A percentile compares a stretch with the other conserved stretches of the same genome.
Evolutionary conservation across 2,329 filamentous ascomycete species (phyloP).

Genomic region (Tolypocladium paradoxum): DNA sequence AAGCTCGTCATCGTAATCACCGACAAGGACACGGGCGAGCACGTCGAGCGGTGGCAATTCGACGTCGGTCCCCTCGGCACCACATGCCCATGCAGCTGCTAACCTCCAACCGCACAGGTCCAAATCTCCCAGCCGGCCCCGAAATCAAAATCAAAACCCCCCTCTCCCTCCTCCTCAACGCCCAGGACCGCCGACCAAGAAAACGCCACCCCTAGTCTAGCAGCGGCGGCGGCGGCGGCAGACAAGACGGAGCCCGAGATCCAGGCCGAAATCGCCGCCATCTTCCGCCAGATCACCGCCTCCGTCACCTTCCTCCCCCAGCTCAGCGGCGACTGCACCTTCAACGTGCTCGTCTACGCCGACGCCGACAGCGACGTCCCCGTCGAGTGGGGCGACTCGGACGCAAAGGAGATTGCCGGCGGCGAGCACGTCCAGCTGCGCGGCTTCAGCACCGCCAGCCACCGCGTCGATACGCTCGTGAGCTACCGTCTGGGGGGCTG

Average conservation of each 20-base stretch:
- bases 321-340: conserved; percentile 82
- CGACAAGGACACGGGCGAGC: conserved; percentile 91
- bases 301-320: conserved; percentile 95
- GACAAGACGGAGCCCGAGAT: conserved; percentile 89
- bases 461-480: conserved; percentile 88
- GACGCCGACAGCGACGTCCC: conserved; percentile 95
- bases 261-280: conserved; percentile 87
- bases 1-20: conserved; percentile 96
- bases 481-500: conserved; percentile 63
- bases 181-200: conserved; percentile 54
- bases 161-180: conserved; percentile 27
- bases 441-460: conserved; percentile 91
- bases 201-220: conserved; percentile 41
- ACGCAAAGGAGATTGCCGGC: conserved; percentile 91
- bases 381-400: conserved; percentile 96
- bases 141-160: conserved; percentile 31
- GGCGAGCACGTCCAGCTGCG: conserved; percentile 91
- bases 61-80: conserved; percentile 52
- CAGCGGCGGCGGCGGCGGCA: conserved; percentile 16
- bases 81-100: background rate
- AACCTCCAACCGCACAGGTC: conserved; percentile 8
- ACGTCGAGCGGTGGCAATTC: conserved; percentile 97
- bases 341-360: conserved; percentile 96
- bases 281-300: conserved; percentile 96
- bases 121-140: conserved; percentile 12